These are phyloP conservation scores for Porodaedalea pini DNA, from an alignment of 1,284 basidiomycete genomes.

Conservation along the genomic window DNA sequence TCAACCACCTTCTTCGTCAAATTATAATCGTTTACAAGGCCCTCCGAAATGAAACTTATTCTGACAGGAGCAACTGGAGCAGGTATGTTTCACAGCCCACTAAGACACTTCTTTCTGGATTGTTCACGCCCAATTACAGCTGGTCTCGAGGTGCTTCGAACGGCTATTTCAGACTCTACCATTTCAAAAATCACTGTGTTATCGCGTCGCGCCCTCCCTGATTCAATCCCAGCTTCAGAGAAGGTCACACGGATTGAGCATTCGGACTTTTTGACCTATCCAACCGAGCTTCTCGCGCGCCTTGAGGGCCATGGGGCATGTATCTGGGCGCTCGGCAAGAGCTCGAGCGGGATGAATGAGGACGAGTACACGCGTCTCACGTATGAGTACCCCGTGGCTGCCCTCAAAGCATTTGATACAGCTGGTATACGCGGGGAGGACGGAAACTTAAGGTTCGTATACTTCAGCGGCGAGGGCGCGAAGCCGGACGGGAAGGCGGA, in stretches of 20 bases:
- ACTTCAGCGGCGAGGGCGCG: constrained; percentile 32
- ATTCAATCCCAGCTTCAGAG: constrained; percentile 32
- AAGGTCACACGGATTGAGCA: constrained; percentile 31
- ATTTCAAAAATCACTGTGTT: constrained; percentile 36
- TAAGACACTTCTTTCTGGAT: neutral
- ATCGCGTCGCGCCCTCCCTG: constrained; percentile 30
- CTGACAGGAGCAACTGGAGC: constrained; percentile 37
- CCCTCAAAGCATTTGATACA: constrained; percentile 32
- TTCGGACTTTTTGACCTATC: constrained; percentile 35
- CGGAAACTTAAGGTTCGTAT: constrained; percentile 35
- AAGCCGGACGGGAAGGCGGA: constrained; percentile 31
- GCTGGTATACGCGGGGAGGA: constrained; percentile 28
- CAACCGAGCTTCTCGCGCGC: constrained; percentile 29
- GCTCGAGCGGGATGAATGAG: constrained; percentile 33
- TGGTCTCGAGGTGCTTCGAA: constrained; percentile 37
- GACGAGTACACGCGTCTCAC: constrained; percentile 37
- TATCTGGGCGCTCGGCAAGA: constrained; percentile 39
- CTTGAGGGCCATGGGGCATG: constrained; percentile 38
- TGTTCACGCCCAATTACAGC: constrained; percentile 26
- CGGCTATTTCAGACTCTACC: constrained; percentile 34
- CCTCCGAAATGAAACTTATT: constrained; percentile 30
- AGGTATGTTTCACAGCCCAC: constrained; percentile 24
- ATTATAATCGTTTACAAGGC: no score
- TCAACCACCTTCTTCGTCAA: no score
- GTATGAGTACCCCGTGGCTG: constrained; percentile 34